Evolutionary conservation across 2,329 filamentous ascomycete genomes (phyloP).

Genomic region (Chaetomium strumarium): DNA sequence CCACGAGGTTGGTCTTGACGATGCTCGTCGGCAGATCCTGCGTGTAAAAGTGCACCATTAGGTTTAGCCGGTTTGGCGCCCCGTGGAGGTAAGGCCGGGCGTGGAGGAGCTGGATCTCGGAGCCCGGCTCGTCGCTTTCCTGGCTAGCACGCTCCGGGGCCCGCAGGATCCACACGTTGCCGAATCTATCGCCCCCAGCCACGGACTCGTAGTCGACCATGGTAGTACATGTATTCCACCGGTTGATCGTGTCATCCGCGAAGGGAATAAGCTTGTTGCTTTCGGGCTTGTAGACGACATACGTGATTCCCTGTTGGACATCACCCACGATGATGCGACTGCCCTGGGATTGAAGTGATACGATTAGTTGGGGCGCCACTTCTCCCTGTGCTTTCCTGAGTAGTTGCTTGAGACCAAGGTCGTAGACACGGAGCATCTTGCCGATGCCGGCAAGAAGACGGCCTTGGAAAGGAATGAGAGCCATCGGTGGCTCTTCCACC

Average conservation of each 20-base stretch:
- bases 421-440: slow-evolving; percentile 76
- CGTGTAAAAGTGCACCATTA: slow-evolving; percentile 83
- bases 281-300: slow-evolving; percentile 86
- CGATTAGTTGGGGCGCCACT: slow-evolving; percentile 75
- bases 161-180: slow-evolving; percentile 88
- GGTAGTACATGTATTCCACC: slow-evolving; percentile 84
- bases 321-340: slow-evolving; percentile 89
- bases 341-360: slow-evolving; percentile 82
- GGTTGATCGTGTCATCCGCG: slow-evolving; percentile 78
- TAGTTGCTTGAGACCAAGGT: slow-evolving; percentile 86
- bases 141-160: slow-evolving; percentile 81
- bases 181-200: slow-evolving; percentile 94
- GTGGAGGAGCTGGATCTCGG: slow-evolving; percentile 84
- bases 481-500: slow-evolving; percentile 80
- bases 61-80: slow-evolving; percentile 72
- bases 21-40: slow-evolving; percentile 91
- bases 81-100: slow-evolving; percentile 87
- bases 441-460: slow-evolving; percentile 82
- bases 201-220: slow-evolving; percentile 98
- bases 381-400: slow-evolving; percentile 85
- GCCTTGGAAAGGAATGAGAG: slow-evolving; percentile 90
- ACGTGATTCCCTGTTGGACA: slow-evolving; percentile 85
- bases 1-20: slow-evolving; percentile 81
- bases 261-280: slow-evolving; percentile 92
- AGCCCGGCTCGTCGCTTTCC: slow-evolving; percentile 86